A percentile compares a stretch with the other conserved stretches of the same genome.
Evolutionary conservation across 2,329 filamentous ascomycete genomes (phyloP).

Genomic region (Fusarium sp.): DNA sequence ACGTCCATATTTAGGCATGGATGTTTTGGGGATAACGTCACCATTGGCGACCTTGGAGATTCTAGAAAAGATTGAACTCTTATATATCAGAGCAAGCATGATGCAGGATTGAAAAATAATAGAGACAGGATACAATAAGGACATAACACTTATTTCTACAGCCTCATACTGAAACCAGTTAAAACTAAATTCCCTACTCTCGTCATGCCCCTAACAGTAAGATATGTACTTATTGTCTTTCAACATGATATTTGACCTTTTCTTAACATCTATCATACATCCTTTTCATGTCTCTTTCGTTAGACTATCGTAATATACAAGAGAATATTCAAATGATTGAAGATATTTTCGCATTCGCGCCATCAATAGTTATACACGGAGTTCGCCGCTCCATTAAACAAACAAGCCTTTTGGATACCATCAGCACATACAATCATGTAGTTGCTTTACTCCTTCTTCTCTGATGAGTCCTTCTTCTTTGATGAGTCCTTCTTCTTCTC

Average conservation of each 20-base stretch:
- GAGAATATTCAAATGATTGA: slow-evolving; percentile 2
- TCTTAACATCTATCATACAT: neutral
- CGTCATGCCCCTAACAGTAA: no score
- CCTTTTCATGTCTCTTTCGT: slow-evolving; percentile 1
- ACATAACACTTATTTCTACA: no score
- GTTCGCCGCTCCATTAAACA: slow-evolving; percentile 11
- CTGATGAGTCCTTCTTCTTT: neutral
- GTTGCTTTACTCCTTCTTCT: neutral
- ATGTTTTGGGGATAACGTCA: slow-evolving; percentile 35
- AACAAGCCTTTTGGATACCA: neutral
- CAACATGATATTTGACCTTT: neutral
- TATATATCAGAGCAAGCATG: no score
- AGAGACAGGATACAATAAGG: no score
- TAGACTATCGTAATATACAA: slow-evolving; percentile 21
- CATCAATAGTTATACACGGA: slow-evolving; percentile 31
- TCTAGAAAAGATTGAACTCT: no score
- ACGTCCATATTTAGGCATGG: slow-evolving; percentile 8
- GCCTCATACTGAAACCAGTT: no score
- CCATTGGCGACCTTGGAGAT: neutral
- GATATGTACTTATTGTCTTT: neutral
- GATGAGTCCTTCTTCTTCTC: neutral
- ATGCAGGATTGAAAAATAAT: no score
- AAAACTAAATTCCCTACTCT: no score
- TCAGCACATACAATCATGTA: neutral
- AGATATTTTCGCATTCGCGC: slow-evolving; percentile 13